Percentiles rank a stretch among this genome's conserved stretches.
Evolutionary conservation across 352 stramenopile species (phyloP).

Genomic region (Phytophthora pisi): DNA sequence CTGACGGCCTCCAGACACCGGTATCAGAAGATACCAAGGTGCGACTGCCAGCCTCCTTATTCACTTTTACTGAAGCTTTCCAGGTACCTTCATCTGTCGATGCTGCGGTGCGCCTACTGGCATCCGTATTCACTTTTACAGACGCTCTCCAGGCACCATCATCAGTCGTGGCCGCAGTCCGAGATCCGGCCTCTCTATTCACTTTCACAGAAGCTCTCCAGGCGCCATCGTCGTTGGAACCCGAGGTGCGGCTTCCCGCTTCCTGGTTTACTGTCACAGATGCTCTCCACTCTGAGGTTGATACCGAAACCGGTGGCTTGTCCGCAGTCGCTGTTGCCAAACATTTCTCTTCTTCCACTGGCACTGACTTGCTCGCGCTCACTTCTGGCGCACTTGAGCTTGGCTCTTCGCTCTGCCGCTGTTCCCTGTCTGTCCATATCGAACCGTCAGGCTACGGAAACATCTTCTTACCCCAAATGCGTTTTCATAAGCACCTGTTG

Average conservation of each 20-base stretch:
- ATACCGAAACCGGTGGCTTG: not conserved
- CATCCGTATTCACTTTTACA: constrained; percentile 17
- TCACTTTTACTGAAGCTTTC: constrained; percentile 33
- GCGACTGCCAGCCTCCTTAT: constrained; percentile 31
- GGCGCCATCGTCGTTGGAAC: not conserved
- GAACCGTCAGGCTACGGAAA: not conserved
- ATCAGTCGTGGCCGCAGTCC: not conserved
- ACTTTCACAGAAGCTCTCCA: constrained; percentile 16
- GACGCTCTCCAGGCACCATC: not conserved
- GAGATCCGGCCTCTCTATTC: constrained; percentile 10
- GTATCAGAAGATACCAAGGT: constrained; percentile 9
- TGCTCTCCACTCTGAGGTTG: constrained; percentile 6
- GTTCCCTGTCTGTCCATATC: not conserved
- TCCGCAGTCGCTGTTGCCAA: not conserved
- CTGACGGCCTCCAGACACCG: constrained; percentile 17
- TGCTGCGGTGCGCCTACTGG: constrained; percentile 3
- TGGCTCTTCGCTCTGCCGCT: not conserved
- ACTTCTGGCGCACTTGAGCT: constrained; percentile 1
- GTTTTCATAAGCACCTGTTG: constrained; percentile 31
- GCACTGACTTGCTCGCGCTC: not conserved
- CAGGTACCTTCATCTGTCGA: not conserved
- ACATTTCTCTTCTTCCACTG: not conserved
- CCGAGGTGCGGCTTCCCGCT: not conserved
- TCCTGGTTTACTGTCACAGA: constrained; percentile 22
- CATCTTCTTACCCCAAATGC: not conserved